Evolutionary conservation across 2,329 filamentous ascomycete genomes (phyloP).

Genomic region (Stagonosporopsis vannaccii): DNA sequence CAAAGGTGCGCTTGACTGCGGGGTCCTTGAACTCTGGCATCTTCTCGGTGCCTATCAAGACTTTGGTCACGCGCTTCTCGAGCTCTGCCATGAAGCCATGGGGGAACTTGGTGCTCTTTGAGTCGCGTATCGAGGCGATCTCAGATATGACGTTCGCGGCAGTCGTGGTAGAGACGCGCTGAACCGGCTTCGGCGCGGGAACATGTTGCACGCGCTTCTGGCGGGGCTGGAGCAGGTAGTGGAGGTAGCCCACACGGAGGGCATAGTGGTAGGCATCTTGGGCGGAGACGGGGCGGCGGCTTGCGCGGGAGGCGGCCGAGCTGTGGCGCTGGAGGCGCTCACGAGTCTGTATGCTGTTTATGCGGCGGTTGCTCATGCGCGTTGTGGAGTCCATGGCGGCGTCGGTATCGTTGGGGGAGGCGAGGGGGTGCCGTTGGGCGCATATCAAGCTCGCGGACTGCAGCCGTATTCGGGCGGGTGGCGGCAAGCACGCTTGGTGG

Average conservation of each 20-base stretch:
- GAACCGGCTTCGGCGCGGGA: slow-evolving; percentile 63
- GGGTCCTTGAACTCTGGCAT: slow-evolving; percentile 89
- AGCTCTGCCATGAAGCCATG: slow-evolving; percentile 74
- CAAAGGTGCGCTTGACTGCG: slow-evolving; percentile 92
- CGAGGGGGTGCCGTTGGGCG: slow-evolving; percentile 28
- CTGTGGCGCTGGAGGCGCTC: slow-evolving; percentile 50
- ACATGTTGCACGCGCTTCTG: slow-evolving; percentile 90
- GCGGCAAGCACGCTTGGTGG: slow-evolving; percentile 23
- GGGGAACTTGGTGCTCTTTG: slow-evolving; percentile 74
- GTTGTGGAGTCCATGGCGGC: slow-evolving; percentile 38
- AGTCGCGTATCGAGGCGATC: slow-evolving; percentile 72
- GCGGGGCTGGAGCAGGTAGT: slow-evolving; percentile 91
- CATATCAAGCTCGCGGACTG: slow-evolving; percentile 31
- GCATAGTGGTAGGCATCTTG: slow-evolving; percentile 93
- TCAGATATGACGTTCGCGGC: slow-evolving; percentile 84
- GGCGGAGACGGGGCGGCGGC: slow-evolving; percentile 52
- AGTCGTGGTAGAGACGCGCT: slow-evolving; percentile 75
- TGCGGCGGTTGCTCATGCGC: slow-evolving; percentile 47
- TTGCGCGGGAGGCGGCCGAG: slow-evolving; percentile 37
- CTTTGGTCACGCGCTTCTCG: slow-evolving; percentile 80
- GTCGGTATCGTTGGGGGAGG: background rate
- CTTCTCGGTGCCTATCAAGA: slow-evolving; percentile 81
- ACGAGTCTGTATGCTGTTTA: slow-evolving; percentile 53
- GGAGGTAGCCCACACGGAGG: slow-evolving; percentile 86
- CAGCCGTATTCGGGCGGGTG: slow-evolving; percentile 15